Conservation (phyloP, 768 basidiomycete species). For the Lyophyllum decastes region DNA sequence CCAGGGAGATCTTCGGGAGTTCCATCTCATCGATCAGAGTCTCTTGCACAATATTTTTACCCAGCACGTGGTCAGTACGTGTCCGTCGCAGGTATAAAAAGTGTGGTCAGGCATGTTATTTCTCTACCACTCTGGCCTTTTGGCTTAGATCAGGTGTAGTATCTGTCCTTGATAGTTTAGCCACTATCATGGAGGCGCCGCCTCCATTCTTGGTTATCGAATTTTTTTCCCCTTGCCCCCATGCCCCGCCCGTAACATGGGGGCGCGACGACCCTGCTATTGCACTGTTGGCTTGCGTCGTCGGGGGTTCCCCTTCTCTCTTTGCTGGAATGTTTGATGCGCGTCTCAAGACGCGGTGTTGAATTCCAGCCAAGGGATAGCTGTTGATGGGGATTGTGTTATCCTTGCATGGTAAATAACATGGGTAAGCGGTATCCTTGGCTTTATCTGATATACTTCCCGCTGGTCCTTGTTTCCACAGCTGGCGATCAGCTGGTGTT, state of each 20-base stretch:
- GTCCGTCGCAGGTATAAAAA: conserved; percentile 3
- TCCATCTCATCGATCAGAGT: neutral
- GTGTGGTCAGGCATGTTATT: neutral
- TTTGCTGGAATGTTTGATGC: conserved; percentile 13
- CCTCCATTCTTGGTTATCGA: conserved; percentile 56
- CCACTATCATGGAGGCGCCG: conserved; percentile 60
- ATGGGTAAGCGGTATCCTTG: too few species aligned
- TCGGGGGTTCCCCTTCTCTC: conserved; percentile 49
- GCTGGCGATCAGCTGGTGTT: too few species aligned
- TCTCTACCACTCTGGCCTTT: conserved; percentile 89
- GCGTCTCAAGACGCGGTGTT: conserved; percentile 5
- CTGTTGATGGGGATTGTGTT: too few species aligned
- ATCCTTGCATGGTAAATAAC: too few species aligned
- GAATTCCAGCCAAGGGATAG: conserved; percentile 15
- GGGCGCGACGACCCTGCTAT: conserved; percentile 56
- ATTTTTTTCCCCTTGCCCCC: conserved; percentile 53
- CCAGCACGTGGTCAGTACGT: conserved; percentile 18
- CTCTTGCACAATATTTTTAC: neutral
- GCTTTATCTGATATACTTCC: too few species aligned
- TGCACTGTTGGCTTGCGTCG: conserved; percentile 64
- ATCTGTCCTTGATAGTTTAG: conserved; percentile 92
- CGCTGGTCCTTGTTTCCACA: too few species aligned
- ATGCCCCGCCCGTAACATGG: conserved; percentile 63
- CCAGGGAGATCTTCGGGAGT: too few species aligned
- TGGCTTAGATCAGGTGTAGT: conserved; percentile 98